A percentile compares a stretch with the other conserved stretches of the same genome.
These are phyloP conservation scores for Pistacia vera DNA, from an alignment of 345 rosid species.

Conservation along the genomic window DNA sequence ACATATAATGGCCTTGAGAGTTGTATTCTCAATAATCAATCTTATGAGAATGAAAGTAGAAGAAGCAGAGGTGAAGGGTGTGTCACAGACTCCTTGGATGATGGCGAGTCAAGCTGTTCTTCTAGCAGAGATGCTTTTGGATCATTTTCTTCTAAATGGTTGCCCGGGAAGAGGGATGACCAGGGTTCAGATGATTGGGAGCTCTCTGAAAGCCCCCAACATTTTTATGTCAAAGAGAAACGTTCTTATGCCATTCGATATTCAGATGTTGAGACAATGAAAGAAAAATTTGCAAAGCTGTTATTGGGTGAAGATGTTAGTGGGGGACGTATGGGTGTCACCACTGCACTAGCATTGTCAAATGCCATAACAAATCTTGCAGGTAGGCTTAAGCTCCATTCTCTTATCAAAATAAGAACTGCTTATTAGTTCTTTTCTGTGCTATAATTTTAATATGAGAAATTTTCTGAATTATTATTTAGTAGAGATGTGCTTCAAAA, in stretches of 20 bases:
- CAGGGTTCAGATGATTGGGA: constrained; percentile 59
- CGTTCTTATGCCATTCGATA: constrained; percentile 38
- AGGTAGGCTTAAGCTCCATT: constrained; percentile 40
- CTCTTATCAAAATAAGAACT: constrained; percentile 3
- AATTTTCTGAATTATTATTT: background rate
- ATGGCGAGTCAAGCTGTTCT: constrained; percentile 84
- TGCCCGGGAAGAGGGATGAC: constrained; percentile 53
- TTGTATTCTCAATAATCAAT: constrained; percentile 79
- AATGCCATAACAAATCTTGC: constrained; percentile 89
- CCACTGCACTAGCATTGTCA: constrained; percentile 79
- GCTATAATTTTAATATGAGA: background rate
- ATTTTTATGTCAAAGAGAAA: constrained; percentile 59
- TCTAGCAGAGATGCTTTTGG: constrained; percentile 93
- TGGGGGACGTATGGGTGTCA: constrained; percentile 74
- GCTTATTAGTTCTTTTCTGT: constrained; percentile 18
- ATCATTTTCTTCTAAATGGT: constrained; percentile 87
- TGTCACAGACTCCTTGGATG: constrained; percentile 73
- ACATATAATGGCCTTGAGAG: constrained; percentile 86
- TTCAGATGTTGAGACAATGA: constrained; percentile 80
- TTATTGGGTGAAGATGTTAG: constrained; percentile 83
- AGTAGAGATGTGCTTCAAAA: background rate
- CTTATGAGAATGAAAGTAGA: constrained; percentile 80
- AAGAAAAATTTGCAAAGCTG: constrained; percentile 83
- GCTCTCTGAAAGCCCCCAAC: constrained; percentile 54
- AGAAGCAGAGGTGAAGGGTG: constrained; percentile 84